Evolutionary conservation across 371 early-diverging fungal genomes (phyloP).

Genomic region (Fennellomyces sp.): DNA sequence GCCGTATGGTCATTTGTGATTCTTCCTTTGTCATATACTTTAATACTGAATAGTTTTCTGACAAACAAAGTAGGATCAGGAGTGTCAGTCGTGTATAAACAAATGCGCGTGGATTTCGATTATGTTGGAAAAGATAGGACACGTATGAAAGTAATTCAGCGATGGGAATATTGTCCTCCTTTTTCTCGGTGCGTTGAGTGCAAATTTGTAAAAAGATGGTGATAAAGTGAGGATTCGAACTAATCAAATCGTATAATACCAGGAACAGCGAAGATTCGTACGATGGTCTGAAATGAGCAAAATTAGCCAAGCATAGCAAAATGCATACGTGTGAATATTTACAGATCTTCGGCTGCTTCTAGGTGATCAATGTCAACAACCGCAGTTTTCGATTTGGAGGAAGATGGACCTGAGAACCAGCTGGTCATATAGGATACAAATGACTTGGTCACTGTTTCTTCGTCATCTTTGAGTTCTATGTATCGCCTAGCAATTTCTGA

Average conservation of each 20-base stretch:
- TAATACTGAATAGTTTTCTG: conserved; percentile 36
- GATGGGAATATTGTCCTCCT: conserved; percentile 23
- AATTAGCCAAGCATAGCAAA: background rate
- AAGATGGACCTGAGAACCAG: conserved; percentile 38
- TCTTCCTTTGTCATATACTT: conserved; percentile 28
- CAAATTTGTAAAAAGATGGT: conserved; percentile 11
- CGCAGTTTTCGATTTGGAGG: conserved; percentile 13
- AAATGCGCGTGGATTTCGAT: conserved; percentile 43
- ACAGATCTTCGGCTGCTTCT: conserved; percentile 42
- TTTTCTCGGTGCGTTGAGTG: conserved; percentile 2
- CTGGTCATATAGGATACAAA: conserved; percentile 51
- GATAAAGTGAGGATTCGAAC: conserved; percentile 35
- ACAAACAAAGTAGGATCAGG: conserved; percentile 39
- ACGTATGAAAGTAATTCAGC: conserved; percentile 44
- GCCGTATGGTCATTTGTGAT: conserved; percentile 13
- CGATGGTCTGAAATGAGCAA: conserved; percentile 37
- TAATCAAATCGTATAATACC: conserved; percentile 50
- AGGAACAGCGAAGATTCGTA: conserved; percentile 42
- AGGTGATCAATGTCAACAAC: conserved; percentile 33
- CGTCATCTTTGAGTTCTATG: conserved; percentile 49
- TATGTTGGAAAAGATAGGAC: conserved; percentile 56
- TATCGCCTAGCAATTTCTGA: conserved; percentile 29
- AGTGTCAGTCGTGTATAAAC: conserved; percentile 50
- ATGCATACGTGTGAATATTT: conserved; percentile 11
- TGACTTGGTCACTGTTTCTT: conserved; percentile 44